phyloP scores from a whole-genome alignment of 2,329 filamentous ascomycete species.

The Sporothrix mexicana region DNA sequence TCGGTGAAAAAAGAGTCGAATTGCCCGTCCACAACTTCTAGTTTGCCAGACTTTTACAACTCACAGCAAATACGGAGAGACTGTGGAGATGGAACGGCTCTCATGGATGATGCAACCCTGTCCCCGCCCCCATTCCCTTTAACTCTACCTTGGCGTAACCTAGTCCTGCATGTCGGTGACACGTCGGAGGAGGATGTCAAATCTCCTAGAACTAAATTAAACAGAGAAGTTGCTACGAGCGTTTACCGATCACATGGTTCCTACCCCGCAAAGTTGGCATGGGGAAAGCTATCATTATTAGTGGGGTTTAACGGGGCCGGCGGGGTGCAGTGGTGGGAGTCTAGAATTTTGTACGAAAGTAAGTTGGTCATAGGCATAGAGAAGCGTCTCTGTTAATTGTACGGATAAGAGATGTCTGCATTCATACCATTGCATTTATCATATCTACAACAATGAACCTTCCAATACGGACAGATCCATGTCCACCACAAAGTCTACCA shows the following conservation, averaged over 20 bases:
- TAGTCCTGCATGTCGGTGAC: background rate
- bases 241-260: background rate
- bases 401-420: too few relatives aligned
- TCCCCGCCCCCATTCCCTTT: background rate
- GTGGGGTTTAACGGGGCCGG: too few relatives aligned
- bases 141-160: background rate
- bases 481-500: too few relatives aligned
- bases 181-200: background rate
- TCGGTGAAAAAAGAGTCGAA: background rate
- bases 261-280: background rate
- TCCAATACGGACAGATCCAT: too few relatives aligned
- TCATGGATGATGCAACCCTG: background rate
- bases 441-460: too few relatives aligned
- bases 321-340: too few relatives aligned
- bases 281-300: background rate
- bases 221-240: too few relatives aligned
- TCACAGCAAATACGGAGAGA: background rate
- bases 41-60: background rate
- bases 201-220: too few relatives aligned
- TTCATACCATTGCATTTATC: too few relatives aligned
- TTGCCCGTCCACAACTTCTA: background rate
- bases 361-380: too few relatives aligned
- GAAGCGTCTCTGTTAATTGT: too few relatives aligned
- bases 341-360: too few relatives aligned
- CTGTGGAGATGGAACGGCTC: background rate